Conservation (phyloP, 148 eudicot genomes). For the Camellia lanceoleosa region DNA sequence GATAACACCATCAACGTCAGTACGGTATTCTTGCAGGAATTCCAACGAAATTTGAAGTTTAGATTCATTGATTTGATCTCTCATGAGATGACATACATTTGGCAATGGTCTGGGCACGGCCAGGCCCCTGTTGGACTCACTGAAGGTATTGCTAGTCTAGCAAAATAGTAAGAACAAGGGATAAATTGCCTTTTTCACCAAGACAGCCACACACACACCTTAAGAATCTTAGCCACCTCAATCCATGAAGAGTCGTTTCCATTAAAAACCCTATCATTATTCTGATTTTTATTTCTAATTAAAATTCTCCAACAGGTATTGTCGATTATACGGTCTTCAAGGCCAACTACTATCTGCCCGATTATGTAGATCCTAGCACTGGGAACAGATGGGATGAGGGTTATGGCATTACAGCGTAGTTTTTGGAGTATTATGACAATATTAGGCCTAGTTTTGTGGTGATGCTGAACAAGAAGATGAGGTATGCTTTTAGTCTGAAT, state of each 20-base stretch:
- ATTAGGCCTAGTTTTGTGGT: slow-evolving; percentile 9
- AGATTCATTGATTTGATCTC: background rate
- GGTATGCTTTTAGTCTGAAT: background rate
- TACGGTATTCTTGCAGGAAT: slow-evolving; percentile 13
- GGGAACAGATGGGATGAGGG: slow-evolving; percentile 13
- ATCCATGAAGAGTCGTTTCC: too few species aligned
- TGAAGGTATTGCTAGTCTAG: slow-evolving; percentile 14
- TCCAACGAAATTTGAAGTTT: slow-evolving; percentile 11
- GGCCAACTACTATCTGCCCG: background rate
- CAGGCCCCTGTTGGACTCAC: slow-evolving; percentile 12
- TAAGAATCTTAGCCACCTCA: too few species aligned
- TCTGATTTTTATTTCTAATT: too few species aligned
- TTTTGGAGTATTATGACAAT: slow-evolving; percentile 10
- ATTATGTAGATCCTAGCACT: background rate
- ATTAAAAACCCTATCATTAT: too few species aligned
- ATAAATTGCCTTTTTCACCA: too few species aligned
- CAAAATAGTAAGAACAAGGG: too few species aligned
- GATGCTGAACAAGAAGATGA: slow-evolving; percentile 23
- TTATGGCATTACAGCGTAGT: slow-evolving; percentile 12
- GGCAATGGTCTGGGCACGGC: slow-evolving; percentile 28
- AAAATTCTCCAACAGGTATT: too few species aligned
- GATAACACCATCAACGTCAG: slow-evolving; percentile 30
- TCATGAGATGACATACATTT: slow-evolving; percentile 16
- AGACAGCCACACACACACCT: too few species aligned
- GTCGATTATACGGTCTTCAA: slow-evolving; percentile 11